Percentiles rank a stretch among this genome's conserved stretches.
phyloP scores from a whole-genome alignment of 1,284 basidiomycete genomes.

The Ustilago shanxiensis region DNA sequence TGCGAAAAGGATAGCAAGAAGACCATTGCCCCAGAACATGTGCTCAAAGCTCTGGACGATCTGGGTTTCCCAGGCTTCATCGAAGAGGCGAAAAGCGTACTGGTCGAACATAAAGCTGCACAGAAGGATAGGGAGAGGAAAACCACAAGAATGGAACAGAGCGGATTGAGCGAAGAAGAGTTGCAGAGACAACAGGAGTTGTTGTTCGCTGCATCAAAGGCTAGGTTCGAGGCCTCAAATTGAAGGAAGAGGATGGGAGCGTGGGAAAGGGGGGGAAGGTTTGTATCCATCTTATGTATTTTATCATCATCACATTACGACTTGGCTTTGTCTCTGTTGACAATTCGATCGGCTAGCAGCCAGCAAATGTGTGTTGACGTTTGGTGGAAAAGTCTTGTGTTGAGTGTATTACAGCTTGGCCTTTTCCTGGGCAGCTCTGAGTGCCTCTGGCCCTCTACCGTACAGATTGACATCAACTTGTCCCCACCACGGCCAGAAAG shows the following conservation, averaged over 20 bases:
- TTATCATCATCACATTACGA: not conserved
- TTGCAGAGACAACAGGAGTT: constrained; percentile 87
- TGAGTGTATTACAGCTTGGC: constrained; percentile 6
- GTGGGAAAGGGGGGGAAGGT: too few species aligned
- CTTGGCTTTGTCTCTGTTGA: not conserved
- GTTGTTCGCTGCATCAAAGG: constrained; percentile 87
- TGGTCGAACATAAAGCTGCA: constrained; percentile 94
- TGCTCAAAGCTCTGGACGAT: constrained; percentile 89
- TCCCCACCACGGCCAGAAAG: constrained; percentile 62
- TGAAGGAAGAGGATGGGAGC: constrained; percentile 15
- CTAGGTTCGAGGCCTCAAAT: constrained; percentile 72
- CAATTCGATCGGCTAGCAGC: not conserved
- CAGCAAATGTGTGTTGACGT: too few species aligned
- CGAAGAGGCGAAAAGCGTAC: constrained; percentile 87
- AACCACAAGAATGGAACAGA: constrained; percentile 79
- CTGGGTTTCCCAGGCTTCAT: constrained; percentile 91
- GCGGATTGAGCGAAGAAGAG: constrained; percentile 91
- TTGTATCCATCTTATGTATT: constrained; percentile 5
- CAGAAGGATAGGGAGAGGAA: constrained; percentile 82
- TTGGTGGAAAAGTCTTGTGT: not conserved
- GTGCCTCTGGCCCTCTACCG: constrained; percentile 29
- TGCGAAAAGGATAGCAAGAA: constrained; percentile 99
- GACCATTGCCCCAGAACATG: constrained; percentile 98
- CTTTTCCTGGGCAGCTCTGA: constrained; percentile 29
- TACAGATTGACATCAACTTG: constrained; percentile 41